These are phyloP conservation scores for Streptanthus diversifolius DNA, from an alignment of 345 rosid species.

Conservation along the genomic window DNA sequence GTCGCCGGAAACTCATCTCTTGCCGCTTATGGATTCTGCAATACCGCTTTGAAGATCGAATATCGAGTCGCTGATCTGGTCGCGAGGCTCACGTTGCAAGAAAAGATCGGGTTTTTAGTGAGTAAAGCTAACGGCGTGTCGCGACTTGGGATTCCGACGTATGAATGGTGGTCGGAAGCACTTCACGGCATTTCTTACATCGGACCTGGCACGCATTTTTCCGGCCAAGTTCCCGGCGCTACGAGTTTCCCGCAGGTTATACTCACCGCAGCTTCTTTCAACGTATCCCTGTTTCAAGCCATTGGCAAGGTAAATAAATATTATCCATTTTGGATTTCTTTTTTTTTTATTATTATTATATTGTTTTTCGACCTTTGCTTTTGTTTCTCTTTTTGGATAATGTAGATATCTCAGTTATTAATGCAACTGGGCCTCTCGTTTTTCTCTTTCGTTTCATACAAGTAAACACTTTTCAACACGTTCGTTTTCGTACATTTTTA, in stretches of 20 bases:
- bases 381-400: constrained; percentile 22
- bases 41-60: constrained; percentile 36
- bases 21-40: constrained; percentile 55
- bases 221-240: constrained; percentile 67
- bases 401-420: neutral
- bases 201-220: constrained; percentile 72
- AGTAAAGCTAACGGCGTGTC: constrained; percentile 51
- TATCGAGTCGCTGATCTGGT: constrained; percentile 77
- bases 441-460: constrained; percentile 22
- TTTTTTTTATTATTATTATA: neutral
- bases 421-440: constrained; percentile 16
- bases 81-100: constrained; percentile 64
- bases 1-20: constrained; percentile 45
- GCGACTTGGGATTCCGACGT: constrained; percentile 74
- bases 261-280: constrained; percentile 89
- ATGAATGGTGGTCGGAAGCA: constrained; percentile 99
- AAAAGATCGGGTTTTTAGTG: constrained; percentile 63
- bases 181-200: constrained; percentile 86
- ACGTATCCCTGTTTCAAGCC: constrained; percentile 67
- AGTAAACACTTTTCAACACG: constrained; percentile 13
- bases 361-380: constrained; percentile 11
- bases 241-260: constrained; percentile 97
- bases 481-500: neutral
- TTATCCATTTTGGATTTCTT: neutral
- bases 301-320: constrained; percentile 68